Conservation (phyloP, 257 asterid genomes). For the Solanum clarkiae region DNA sequence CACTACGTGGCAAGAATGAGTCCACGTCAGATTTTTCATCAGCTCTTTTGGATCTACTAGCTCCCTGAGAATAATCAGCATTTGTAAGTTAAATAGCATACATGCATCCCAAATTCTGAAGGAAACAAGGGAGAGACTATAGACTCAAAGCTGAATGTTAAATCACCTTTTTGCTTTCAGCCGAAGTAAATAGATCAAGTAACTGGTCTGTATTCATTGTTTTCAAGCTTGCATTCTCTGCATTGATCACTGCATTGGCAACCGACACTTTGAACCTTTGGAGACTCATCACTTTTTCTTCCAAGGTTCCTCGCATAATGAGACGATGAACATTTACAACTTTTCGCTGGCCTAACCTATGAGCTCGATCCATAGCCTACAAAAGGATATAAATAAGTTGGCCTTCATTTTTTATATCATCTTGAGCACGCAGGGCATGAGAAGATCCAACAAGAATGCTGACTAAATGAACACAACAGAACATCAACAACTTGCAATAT, state of each 20-base stretch:
- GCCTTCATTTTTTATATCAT: background rate
- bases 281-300: slow-evolving; percentile 99
- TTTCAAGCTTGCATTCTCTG: slow-evolving; percentile 88
- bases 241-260: slow-evolving; percentile 90
- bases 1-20: slow-evolving; percentile 38
- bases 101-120: background rate
- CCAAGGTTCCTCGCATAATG: slow-evolving; percentile 98
- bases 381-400: background rate
- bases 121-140: background rate
- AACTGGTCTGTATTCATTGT: slow-evolving; percentile 98
- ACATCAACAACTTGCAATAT: background rate
- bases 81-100: background rate
- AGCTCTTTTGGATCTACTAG: slow-evolving; percentile 22
- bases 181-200: slow-evolving; percentile 90
- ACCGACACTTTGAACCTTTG: slow-evolving; percentile 92
- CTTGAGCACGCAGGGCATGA: background rate
- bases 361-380: slow-evolving; percentile 99
- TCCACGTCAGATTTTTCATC: slow-evolving; percentile 35
- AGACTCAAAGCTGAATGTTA: background rate
- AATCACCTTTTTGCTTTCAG: slow-evolving; percentile 70
- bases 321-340: slow-evolving; percentile 97
- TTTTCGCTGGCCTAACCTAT: slow-evolving; percentile 89
- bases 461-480: background rate
- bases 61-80: slow-evolving; percentile 38
- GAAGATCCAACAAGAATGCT: background rate